Evolutionary conservation across 202 grass and related monocot genomes (phyloP).

Genomic region (Hordeum pubiflorum): DNA sequence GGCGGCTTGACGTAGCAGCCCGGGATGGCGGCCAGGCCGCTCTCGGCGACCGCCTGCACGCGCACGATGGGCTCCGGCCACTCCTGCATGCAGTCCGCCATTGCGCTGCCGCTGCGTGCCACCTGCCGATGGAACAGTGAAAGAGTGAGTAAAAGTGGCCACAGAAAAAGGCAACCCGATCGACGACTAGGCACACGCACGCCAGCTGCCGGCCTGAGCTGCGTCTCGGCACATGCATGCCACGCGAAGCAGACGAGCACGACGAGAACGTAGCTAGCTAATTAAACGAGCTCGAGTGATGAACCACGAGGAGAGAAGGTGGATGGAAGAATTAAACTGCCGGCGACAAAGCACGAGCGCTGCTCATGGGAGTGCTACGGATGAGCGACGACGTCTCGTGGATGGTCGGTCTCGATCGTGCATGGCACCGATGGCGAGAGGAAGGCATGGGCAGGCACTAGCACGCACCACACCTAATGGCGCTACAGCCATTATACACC

Average conservation of each 20-base stretch:
- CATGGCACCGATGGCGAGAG: constrained; percentile 1
- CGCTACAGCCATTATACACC: neutral
- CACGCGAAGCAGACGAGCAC: neutral
- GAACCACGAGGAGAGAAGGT: neutral
- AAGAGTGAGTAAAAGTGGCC: neutral
- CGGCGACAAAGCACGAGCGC: constrained; percentile 27
- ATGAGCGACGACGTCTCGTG: neutral
- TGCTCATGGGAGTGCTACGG: neutral
- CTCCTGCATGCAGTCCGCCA: constrained; percentile 49
- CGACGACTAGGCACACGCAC: constrained; percentile 10
- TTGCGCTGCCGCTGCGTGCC: neutral
- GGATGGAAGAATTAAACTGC: neutral
- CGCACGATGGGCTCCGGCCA: constrained; percentile 71
- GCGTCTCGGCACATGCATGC: neutral
- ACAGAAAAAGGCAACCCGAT: neutral
- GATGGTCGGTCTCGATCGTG: neutral
- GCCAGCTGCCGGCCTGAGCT: neutral
- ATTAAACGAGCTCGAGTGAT: neutral
- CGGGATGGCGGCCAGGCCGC: constrained; percentile 49
- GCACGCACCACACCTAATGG: neutral
- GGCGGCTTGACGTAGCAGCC: constrained; percentile 62
- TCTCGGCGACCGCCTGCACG: constrained; percentile 71
- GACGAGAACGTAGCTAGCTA: neutral
- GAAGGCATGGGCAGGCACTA: neutral
- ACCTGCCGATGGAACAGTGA: constrained; percentile 28